Base-by-base conservation (phyloP, 2,329 filamentous ascomycete species). In the Fusarium equiseti region DNA sequence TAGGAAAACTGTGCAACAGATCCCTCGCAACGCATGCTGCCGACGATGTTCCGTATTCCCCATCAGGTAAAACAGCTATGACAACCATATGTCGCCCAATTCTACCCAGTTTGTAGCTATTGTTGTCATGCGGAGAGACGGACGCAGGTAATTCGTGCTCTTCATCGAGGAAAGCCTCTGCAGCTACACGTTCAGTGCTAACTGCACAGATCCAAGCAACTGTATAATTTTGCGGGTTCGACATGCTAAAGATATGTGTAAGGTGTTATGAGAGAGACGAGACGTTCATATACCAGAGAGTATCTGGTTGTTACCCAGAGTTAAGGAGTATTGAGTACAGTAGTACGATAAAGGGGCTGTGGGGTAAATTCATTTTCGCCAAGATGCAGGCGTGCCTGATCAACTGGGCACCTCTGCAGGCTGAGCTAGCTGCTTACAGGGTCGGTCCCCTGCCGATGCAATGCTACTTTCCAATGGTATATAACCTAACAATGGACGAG, bases 31-130 rank as follows among this genome's bases (percentile, higher is more conserved):
- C 44, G 10, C 16, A 5, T 8, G 24, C 24, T 27, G 24, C 44
- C 8, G 16, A 8, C 0, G 22, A 2, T 0, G 5, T 27, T 0
- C 44, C 44, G 0, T 46, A 46, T 8, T 46, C 24, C 0, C 44
- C 44, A 3, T 46, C 26, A 0, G 44, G 44, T 0, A 46, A 8
- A 0, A n/a, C 26, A 0, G 44, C 44, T 0, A 46, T 46, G 0
- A 46, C 44, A 22, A 46, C 44, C 16, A 5, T 11, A 8, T 46
- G 44, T 5, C 18, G 2, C 0, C 13, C 16, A 5, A 45, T 18
- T 4, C 8, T 45, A 0, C 43, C 43, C 0, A 45, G 3, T 12
- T 26, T 26, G 9, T 45, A 45, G 15, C 7, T 26, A 5, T 45
- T 45, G 1, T 15, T 26, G 11, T 45, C 43, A 5, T 45, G 20